These are phyloP conservation scores for Boletus rubescentipes DNA, from an alignment of 768 basidiomycete genomes.

Conservation along the genomic window DNA sequence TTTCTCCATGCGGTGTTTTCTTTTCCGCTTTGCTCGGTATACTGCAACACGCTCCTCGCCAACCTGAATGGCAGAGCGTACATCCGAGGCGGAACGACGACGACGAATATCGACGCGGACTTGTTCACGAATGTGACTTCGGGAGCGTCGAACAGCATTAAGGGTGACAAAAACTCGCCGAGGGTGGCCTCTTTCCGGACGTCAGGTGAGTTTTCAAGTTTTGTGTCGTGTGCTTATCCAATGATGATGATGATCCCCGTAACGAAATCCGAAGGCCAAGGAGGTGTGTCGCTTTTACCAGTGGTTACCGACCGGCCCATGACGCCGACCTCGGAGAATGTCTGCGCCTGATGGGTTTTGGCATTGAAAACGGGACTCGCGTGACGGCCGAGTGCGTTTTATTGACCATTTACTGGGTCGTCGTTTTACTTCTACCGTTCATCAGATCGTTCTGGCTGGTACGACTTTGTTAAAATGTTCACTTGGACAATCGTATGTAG, in stretches of 20 bases:
- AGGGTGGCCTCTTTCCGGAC: neutral
- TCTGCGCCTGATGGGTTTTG: neutral
- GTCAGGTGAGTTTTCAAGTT: neutral
- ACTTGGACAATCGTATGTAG: no score
- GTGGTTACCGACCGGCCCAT: neutral
- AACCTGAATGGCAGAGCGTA: constrained; percentile 6
- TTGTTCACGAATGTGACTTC: no score
- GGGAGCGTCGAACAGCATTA: no score
- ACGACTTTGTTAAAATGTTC: no score
- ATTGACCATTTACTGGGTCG: no score
- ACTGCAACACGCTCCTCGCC: constrained; percentile 6
- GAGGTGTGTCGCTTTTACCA: neutral
- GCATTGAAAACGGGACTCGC: no score
- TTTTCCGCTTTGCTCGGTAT: constrained; percentile 2
- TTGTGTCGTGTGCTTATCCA: neutral
- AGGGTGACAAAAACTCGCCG: no score
- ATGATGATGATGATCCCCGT: no score
- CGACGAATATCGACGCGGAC: neutral
- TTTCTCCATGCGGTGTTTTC: neutral
- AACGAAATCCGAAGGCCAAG: neutral
- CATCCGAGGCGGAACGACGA: neutral
- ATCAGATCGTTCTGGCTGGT: no score
- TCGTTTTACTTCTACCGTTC: no score
- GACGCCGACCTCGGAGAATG: neutral
- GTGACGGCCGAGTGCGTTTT: no score